phyloP scores from a whole-genome alignment of 2,329 filamentous ascomycete species.

The Ophiostoma pallidulum region DNA sequence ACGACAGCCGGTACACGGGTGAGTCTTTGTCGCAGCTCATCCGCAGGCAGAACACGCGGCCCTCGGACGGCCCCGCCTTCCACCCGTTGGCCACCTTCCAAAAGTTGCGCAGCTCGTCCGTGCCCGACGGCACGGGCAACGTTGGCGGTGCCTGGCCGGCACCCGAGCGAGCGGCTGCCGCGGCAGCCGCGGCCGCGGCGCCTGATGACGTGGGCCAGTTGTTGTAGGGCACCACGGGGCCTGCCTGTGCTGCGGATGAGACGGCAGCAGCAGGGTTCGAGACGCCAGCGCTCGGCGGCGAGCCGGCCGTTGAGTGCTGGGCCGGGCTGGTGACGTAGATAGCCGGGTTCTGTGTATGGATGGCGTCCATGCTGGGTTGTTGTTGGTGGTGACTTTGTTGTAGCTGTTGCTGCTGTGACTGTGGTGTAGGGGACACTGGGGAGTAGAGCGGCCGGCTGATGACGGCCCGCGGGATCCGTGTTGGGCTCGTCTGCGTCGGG shows the following conservation, averaged over 20 bases:
- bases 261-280: background rate
- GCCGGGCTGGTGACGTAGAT: background rate
- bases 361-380: conserved; percentile 2
- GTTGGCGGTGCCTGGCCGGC: conserved; percentile 21
- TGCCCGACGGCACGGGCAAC: conserved; percentile 43
- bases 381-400: conserved; percentile 9
- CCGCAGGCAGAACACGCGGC: conserved; percentile 49
- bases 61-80: conserved; percentile 51
- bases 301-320: background rate
- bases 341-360: background rate
- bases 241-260: conserved; percentile 5
- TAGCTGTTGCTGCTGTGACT: conserved; percentile 9
- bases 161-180: background rate
- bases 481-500: conserved; percentile 55
- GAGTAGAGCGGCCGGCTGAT: conserved; percentile 58
- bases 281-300: background rate
- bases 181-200: background rate
- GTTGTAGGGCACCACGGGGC: no score
- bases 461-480: conserved; percentile 51
- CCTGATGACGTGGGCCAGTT: no score
- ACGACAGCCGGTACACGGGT: conserved; percentile 58
- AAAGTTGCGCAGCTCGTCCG: conserved; percentile 52
- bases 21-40: conserved; percentile 48
- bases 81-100: conserved; percentile 65
- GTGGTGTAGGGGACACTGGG: conserved; percentile 23